These are phyloP conservation scores for Ophiognomonia clavigignenti-juglandacearum DNA, from an alignment of 2,329 filamentous ascomycete species.

Conservation along the genomic window DNA sequence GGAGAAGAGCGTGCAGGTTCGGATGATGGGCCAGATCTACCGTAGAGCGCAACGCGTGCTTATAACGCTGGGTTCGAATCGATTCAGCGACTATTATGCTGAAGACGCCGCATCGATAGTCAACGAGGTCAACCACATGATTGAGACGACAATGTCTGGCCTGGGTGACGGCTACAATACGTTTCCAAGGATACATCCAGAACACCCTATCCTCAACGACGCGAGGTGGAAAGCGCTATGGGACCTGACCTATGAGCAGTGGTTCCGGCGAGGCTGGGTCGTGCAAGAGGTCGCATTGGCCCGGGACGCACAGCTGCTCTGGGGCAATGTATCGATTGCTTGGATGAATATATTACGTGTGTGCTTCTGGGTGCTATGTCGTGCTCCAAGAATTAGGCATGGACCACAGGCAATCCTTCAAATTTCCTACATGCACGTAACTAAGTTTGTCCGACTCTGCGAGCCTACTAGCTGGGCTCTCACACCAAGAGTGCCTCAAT, in stretches of 20 bases:
- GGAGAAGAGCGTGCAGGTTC: neutral
- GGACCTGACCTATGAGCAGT: neutral
- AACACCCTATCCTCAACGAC: neutral
- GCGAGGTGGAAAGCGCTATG: neutral
- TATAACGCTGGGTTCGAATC: neutral
- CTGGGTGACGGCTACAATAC: neutral
- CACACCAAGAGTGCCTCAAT: neutral
- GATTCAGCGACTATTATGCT: neutral
- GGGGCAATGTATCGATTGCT: neutral
- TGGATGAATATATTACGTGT: neutral
- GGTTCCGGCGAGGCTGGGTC: conserved; percentile 2
- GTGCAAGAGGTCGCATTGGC: conserved; percentile 4
- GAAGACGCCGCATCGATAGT: neutral
- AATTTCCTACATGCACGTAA: neutral
- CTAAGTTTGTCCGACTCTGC: neutral
- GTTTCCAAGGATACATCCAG: neutral
- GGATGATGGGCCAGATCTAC: neutral
- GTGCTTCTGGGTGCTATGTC: neutral
- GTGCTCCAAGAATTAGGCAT: neutral
- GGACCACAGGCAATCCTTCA: no score
- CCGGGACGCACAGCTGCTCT: neutral
- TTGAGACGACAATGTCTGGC: accelerated
- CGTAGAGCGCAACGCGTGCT: neutral
- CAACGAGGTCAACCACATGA: neutral
- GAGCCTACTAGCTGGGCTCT: neutral